Conservation (phyloP, 148 eudicot genomes). For the Rhododendron griersonianum region DNA sequence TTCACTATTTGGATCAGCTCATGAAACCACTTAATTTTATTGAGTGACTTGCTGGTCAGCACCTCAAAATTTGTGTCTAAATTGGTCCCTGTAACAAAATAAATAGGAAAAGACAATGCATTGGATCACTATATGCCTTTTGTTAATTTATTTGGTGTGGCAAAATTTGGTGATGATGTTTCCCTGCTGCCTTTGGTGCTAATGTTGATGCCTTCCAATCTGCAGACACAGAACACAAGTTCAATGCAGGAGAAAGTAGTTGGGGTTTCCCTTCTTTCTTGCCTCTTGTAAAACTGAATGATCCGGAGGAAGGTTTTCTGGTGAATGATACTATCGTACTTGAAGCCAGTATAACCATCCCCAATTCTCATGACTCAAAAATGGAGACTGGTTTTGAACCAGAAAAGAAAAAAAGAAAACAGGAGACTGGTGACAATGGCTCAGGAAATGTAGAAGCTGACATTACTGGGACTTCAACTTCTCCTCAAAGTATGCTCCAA, state of each 20-base stretch:
- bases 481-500: too few species aligned
- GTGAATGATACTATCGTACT: too few species aligned
- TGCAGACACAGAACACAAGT: slow-evolving; percentile 90
- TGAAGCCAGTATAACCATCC: too few species aligned
- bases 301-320: slow-evolving; percentile 39
- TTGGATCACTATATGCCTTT: background rate
- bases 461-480: background rate
- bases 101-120: background rate
- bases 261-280: slow-evolving; percentile 98
- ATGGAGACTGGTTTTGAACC: too few species aligned
- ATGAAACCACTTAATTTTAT: background rate
- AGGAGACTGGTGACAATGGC: background rate
- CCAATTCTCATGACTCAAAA: too few species aligned
- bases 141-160: background rate
- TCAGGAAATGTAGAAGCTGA: background rate
- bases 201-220: background rate
- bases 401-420: too few species aligned
- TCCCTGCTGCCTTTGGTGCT: background rate
- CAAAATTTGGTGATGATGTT: background rate
- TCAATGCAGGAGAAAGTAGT: slow-evolving; percentile 76
- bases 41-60: background rate
- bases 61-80: background rate
- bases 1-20: background rate
- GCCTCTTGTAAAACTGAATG: slow-evolving; percentile 80
- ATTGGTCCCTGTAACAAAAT: background rate